Percentiles rank a stretch among this genome's conserved stretches.
These are phyloP conservation scores for Blastobotrys aristatus DNA, from an alignment of 1,139 yeast genomes.

Conservation along the genomic window DNA sequence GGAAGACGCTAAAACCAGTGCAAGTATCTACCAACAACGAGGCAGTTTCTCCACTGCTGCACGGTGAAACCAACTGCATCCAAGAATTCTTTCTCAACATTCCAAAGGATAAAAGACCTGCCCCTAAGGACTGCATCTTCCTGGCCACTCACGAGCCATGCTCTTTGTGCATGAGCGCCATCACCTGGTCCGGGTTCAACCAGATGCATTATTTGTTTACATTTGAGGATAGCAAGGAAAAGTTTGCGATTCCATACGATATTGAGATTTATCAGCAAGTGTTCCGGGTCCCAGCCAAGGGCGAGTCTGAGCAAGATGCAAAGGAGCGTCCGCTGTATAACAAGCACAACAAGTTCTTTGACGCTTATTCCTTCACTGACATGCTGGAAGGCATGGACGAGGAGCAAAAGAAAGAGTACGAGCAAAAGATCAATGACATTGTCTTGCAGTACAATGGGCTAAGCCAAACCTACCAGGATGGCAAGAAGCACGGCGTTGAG, in stretches of 20 bases:
- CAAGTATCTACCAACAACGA: slow-evolving; percentile 18
- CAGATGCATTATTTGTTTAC: slow-evolving; percentile 23
- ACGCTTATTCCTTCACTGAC: slow-evolving; percentile 6
- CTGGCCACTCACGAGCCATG: slow-evolving; percentile 26
- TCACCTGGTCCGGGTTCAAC: slow-evolving; percentile 27
- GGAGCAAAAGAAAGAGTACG: neutral
- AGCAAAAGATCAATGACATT: neutral
- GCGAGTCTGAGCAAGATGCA: slow-evolving; percentile 6
- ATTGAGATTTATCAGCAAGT: slow-evolving; percentile 21
- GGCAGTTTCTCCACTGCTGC: slow-evolving; percentile 20
- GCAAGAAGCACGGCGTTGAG: slow-evolving; percentile 1
- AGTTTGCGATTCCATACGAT: slow-evolving; percentile 21
- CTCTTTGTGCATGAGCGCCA: slow-evolving; percentile 24
- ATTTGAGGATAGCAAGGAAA: slow-evolving; percentile 22
- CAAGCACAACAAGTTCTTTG: slow-evolving; percentile 19
- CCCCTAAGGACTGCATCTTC: slow-evolving; percentile 21
- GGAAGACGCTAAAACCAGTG: slow-evolving; percentile 20
- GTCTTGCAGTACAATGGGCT: neutral
- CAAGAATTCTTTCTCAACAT: slow-evolving; percentile 20
- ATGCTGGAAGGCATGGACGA: slow-evolving; percentile 3
- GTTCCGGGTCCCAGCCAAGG: slow-evolving; percentile 20
- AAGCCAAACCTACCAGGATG: slow-evolving; percentile 8
- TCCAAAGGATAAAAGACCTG: slow-evolving; percentile 16
- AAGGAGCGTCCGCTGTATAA: slow-evolving; percentile 19
- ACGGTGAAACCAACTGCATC: slow-evolving; percentile 23